phyloP scores from a whole-genome alignment of 305 asterid genomes.

The Rubia tinctorum region DNA sequence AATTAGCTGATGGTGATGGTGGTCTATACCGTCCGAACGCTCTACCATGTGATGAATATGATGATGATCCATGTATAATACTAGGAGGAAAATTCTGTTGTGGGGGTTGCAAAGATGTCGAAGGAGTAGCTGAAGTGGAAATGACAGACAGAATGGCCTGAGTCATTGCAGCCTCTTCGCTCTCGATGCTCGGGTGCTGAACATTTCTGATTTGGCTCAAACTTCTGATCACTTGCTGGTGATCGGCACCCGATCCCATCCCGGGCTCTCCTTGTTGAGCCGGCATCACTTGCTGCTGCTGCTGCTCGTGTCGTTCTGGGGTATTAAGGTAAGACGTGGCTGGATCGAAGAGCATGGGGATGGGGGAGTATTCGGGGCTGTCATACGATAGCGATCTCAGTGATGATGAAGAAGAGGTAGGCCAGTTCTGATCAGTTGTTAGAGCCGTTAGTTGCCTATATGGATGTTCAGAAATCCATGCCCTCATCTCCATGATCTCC shows the following conservation, averaged over 20 bases:
- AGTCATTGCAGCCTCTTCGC: constrained; percentile 53
- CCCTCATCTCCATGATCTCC: constrained; percentile 46
- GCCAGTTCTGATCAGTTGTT: constrained; percentile 27
- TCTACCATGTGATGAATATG: constrained; percentile 1
- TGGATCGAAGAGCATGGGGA: constrained; percentile 38
- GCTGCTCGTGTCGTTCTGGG: constrained; percentile 19
- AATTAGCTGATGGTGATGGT: not conserved
- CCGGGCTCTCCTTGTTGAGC: not conserved
- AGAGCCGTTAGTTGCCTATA: constrained; percentile 27
- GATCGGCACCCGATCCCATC: not conserved
- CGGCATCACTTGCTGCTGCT: not conserved
- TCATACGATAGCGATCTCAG: constrained; percentile 60
- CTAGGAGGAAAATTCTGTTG: constrained; percentile 16
- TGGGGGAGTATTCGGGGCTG: constrained; percentile 49
- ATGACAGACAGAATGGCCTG: constrained; percentile 57
- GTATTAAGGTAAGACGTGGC: constrained; percentile 14
- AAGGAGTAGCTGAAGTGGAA: constrained; percentile 30
- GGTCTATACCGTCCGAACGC: constrained; percentile 51
- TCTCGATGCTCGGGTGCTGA: constrained; percentile 41
- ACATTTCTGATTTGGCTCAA: constrained; percentile 28
- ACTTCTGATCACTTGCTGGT: constrained; percentile 20
- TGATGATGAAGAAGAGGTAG: constrained; percentile 59
- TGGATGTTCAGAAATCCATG: constrained; percentile 27
- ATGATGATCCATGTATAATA: constrained; percentile 8
- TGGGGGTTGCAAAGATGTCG: constrained; percentile 14